Conservation (phyloP, 352 stramenopile genomes). For the Plasmopara muralis region DNA sequence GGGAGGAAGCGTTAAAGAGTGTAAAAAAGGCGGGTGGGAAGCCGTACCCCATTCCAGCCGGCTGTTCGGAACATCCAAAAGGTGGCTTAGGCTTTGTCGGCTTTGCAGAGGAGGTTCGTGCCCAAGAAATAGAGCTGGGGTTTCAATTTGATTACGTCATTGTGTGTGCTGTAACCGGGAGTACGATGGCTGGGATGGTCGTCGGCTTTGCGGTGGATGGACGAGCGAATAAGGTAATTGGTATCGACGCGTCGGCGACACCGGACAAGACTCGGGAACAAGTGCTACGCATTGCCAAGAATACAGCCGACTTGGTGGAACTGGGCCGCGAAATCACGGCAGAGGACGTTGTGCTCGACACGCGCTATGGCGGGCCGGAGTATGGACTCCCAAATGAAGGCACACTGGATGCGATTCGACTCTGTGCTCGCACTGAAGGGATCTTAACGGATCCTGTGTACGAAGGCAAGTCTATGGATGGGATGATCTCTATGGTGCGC, state of each 20-base stretch:
- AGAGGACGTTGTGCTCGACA: slow-evolving; percentile 29
- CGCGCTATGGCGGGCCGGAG: slow-evolving; percentile 26
- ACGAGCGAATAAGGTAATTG: slow-evolving; percentile 32
- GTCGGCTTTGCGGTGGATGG: slow-evolving; percentile 29
- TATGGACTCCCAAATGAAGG: slow-evolving; percentile 31
- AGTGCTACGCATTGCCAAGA: slow-evolving; percentile 28
- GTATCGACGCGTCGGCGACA: slow-evolving; percentile 29
- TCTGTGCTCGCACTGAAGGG: slow-evolving; percentile 28
- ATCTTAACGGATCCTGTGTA: slow-evolving; percentile 35
- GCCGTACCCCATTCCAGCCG: slow-evolving; percentile 29
- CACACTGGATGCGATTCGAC: slow-evolving; percentile 28
- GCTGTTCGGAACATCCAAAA: slow-evolving; percentile 31
- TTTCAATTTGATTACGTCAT: slow-evolving; percentile 35
- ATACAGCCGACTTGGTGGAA: slow-evolving; percentile 29
- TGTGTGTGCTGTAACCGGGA: slow-evolving; percentile 31
- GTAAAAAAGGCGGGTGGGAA: slow-evolving; percentile 32
- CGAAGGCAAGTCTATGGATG: slow-evolving; percentile 35
- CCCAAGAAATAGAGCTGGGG: slow-evolving; percentile 29
- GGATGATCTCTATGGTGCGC: slow-evolving; percentile 32
- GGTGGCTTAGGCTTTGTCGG: slow-evolving; percentile 28
- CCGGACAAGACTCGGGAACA: slow-evolving; percentile 31
- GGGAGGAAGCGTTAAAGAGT: slow-evolving; percentile 26
- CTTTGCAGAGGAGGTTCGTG: slow-evolving; percentile 29
- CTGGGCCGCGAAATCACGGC: slow-evolving; percentile 24
- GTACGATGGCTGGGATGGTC: slow-evolving; percentile 34